Evolutionary conservation across 495 filamentous ascomycete species (phyloP).

Genomic region (Cairneyella variabilis): DNA sequence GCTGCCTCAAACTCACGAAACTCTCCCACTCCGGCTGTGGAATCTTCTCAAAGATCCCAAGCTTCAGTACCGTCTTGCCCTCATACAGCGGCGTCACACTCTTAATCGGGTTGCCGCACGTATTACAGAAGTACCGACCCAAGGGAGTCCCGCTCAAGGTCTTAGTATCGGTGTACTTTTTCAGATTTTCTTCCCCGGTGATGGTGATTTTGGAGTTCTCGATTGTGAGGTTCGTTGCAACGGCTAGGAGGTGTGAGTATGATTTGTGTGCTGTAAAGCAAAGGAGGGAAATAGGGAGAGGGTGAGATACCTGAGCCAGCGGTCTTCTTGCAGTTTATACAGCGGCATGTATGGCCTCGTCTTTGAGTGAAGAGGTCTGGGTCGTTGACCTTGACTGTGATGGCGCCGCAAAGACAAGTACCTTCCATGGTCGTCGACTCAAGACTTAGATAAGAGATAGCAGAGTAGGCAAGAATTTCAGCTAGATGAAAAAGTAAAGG

Average conservation of each 20-base stretch:
- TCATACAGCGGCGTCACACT: slow-evolving; percentile 27
- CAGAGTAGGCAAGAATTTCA: no score
- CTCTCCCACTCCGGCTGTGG: slow-evolving; percentile 36
- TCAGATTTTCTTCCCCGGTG: slow-evolving; percentile 33
- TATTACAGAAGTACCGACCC: slow-evolving; percentile 35
- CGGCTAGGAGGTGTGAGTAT: background rate
- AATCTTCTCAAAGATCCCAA: slow-evolving; percentile 40
- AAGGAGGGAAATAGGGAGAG: background rate
- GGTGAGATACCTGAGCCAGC: slow-evolving; percentile 31
- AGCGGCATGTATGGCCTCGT: slow-evolving; percentile 35
- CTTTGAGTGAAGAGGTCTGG: slow-evolving; percentile 32
- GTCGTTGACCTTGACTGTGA: slow-evolving; percentile 36
- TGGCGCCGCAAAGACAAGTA: slow-evolving; percentile 35
- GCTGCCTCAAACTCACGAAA: slow-evolving; percentile 32
- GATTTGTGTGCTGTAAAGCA: background rate
- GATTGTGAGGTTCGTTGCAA: slow-evolving; percentile 33
- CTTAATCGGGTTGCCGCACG: slow-evolving; percentile 37
- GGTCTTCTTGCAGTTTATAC: slow-evolving; percentile 37
- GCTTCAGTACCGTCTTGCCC: slow-evolving; percentile 36
- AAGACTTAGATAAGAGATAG: no score
- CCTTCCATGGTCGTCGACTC: no score
- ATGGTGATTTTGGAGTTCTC: slow-evolving; percentile 37
- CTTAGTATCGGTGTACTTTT: slow-evolving; percentile 30
- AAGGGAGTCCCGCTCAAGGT: slow-evolving; percentile 37
- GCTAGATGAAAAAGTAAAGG: no score